Evolutionary conservation across 2,329 filamentous ascomycete species (phyloP), one percentile per base, ranked within the genome.

Genomic region (Cladorrhinum sp.): DNA sequence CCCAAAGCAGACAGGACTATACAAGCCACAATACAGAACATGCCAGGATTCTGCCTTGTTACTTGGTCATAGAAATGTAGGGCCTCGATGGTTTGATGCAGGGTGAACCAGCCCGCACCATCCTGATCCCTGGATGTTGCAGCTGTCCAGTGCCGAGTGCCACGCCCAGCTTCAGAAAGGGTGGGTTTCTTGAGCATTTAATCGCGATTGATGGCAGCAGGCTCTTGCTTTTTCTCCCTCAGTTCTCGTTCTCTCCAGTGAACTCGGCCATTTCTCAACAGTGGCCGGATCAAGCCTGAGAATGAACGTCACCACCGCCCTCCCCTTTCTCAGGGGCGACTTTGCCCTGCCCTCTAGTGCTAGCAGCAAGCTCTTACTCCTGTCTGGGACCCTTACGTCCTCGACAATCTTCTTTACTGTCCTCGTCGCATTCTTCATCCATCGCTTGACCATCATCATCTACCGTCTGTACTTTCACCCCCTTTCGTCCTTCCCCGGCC

Each of bases 381-480:
- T 42, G 5, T 42, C n/a, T 46, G 42, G 10, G 18, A 18, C 42
- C 3, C 42, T 46, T 18, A 46, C 16, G 3, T 18, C 42, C 16
- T 4, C 18, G 3, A 20, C 2, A 21, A 20, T 46, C 7, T 3
- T 46, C 18, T 21, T 8, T 8, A 20, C 18, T 18, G n/a, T 16
- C 16, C 7, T 46, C 33, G 21, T 18, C n/a, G 33, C 20, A 7
- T 46, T 42, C 21, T 9, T 55, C 33, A 26, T 60, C 7, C 56
- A 53, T 46, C 33, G 54, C 16, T 21, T 60, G 8, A 30, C 36
- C 46, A 36, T 56, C 7, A 49, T 42, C 20, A 39, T 61, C 33
- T 48, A 63, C 18, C 49, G 61, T 14, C 20, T 60, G 12, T 55
- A 55, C 39, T 64, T 73, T 26, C 71, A 74, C 57, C 73, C 73